phyloP scores from a whole-genome alignment of 2,329 filamentous ascomycete genomes.

The Orbilia brochopaga region DNA sequence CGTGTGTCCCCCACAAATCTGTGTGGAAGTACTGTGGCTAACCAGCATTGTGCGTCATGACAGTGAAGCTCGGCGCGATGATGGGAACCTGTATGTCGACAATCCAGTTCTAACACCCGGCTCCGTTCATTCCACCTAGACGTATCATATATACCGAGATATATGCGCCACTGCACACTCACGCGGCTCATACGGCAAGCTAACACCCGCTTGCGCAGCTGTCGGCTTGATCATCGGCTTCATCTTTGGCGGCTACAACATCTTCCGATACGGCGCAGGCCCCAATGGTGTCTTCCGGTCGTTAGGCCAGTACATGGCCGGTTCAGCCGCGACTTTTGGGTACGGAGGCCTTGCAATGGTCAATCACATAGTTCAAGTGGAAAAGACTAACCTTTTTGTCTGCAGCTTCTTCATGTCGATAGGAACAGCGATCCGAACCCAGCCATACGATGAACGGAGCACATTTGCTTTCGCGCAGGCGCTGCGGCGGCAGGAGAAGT shows the following conservation, averaged over 20 bases:
- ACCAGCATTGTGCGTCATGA: constrained; percentile 55
- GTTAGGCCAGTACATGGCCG: constrained; percentile 94
- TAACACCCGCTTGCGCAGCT: constrained; percentile 63
- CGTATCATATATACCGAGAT: too few species aligned
- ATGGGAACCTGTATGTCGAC: constrained; percentile 89
- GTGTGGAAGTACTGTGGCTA: constrained; percentile 15
- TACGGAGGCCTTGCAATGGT: constrained; percentile 60
- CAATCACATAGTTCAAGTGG: background rate
- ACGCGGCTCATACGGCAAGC: constrained; percentile 1
- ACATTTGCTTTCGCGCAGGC: constrained; percentile 38
- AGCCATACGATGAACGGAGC: constrained; percentile 68
- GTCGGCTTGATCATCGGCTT: constrained; percentile 97
- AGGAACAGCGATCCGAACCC: constrained; percentile 92
- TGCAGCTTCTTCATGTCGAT: constrained; percentile 95
- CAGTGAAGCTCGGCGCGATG: constrained; percentile 97
- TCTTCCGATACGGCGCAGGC: constrained; percentile 92
- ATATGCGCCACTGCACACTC: too few species aligned
- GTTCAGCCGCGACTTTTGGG: constrained; percentile 95
- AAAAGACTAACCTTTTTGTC: constrained; percentile 4
- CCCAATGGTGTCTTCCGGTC: constrained; percentile 93
- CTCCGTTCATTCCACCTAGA: constrained; percentile 14
- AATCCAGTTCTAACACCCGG: constrained; percentile 13
- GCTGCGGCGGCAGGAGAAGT: constrained; percentile 31
- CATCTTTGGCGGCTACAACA: constrained; percentile 92
- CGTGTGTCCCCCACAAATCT: constrained; percentile 53